Evolutionary conservation across 1,284 basidiomycete species (phyloP).

Genomic region (Sporisorium exsertum): DNA sequence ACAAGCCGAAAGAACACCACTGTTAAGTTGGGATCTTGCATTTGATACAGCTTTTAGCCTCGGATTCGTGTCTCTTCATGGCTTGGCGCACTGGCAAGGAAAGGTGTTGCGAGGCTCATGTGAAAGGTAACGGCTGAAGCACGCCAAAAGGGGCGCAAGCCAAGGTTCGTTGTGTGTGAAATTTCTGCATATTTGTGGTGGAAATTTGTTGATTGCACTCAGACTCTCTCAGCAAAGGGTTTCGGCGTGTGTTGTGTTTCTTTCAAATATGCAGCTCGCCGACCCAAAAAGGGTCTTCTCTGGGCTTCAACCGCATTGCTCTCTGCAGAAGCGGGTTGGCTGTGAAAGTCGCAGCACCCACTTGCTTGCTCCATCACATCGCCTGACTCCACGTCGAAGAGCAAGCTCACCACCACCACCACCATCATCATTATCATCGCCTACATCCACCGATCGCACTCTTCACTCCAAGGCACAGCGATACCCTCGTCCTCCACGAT

Average conservation of each 20-base stretch:
- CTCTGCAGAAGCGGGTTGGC: not conserved
- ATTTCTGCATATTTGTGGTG: not conserved
- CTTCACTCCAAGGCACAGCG: not conserved
- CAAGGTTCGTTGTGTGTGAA: not conserved
- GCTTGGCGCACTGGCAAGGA: too few relatives aligned
- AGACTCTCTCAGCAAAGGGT: not conserved
- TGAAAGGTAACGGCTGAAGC: not conserved
- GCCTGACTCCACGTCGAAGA: not conserved
- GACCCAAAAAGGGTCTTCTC: conserved; percentile 8
- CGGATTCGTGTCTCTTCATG: too few relatives aligned
- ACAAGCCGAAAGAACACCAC: too few relatives aligned
- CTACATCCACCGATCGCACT: not conserved
- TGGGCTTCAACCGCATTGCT: not conserved
- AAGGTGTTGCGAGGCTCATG: too few relatives aligned
- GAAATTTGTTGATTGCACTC: not conserved
- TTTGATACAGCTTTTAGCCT: too few relatives aligned
- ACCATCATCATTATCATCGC: too few relatives aligned
- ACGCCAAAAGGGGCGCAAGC: not conserved
- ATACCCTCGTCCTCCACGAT: not conserved
- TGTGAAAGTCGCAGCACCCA: not conserved
- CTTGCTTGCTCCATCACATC: conserved; percentile 1
- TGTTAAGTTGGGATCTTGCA: too few relatives aligned
- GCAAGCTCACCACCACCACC: not conserved
- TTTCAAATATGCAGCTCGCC: conserved; percentile 4
- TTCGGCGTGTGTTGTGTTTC: conserved; percentile 4